Base-by-base conservation (phyloP, 768 basidiomycete species). In the Serpula lacrymans region DNA sequence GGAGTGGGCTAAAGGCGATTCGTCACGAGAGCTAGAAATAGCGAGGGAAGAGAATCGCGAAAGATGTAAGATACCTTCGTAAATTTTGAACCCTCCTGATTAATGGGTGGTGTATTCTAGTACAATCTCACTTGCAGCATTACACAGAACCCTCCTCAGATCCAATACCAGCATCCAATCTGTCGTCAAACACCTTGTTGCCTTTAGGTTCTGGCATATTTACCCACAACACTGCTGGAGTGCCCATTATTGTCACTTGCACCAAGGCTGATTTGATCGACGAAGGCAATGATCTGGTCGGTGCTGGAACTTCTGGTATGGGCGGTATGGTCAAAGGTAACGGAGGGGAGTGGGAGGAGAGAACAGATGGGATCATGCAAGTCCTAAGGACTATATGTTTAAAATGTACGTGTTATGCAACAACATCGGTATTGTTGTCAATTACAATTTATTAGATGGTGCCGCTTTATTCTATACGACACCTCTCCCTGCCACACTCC, bases 241-340 rank as follows among this genome's bases (percentile, higher is more conserved):
- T 97, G 3, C 89, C 90, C 1, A 87, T 97, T 46, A 71, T 91
- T 29, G 85, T 99, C 14, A 83, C 82, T 3, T 94, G 93, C 61
- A 89, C 92, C 13, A 95, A 92, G 62, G 91, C 93, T 2, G 93
- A 97, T 60, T 59, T 91, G 45, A 94, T 97, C 44, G 92, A 97
- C 58, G 88, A 89, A 34, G 76, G 77, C 5, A 74, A 72, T 50
- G 85, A 88, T 52, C 71, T 82, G 41, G 79, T 75, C 13, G 81
- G 80, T 5, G 67, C 69, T 0, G 90, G 90, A 27, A 68, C 84
- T 1, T 77, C 86, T 1, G 88, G 87, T 1, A 90, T 91, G 82
- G 87, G 88, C 17, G 84, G 83, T 11, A 88, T 91, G 85, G 84
- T 91, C 3, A 92, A 90, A 62, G 88, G 88, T 3, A 92, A 91